Evolutionary conservation across 768 basidiomycete species (phyloP).

Genomic region (Psilocybe sp.): DNA sequence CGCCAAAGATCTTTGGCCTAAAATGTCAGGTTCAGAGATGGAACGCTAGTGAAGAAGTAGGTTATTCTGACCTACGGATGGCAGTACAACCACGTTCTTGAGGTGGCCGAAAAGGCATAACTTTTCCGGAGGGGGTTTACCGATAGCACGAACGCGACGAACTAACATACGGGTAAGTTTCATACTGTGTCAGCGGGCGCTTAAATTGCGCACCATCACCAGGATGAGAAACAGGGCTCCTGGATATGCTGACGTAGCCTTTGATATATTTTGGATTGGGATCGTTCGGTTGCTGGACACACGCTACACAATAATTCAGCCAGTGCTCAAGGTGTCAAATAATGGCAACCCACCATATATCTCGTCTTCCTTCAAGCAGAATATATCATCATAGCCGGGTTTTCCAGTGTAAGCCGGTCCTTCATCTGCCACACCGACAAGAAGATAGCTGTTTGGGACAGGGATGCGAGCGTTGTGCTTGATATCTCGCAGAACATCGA

Average conservation of each 20-base stretch:
- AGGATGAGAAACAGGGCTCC: slow-evolving; percentile 74
- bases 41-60: background rate
- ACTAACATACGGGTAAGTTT: slow-evolving; percentile 34
- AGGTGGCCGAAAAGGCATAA: slow-evolving; percentile 58
- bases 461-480: slow-evolving; percentile 76
- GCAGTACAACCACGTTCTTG: slow-evolving; percentile 71
- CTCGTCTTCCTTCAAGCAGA: slow-evolving; percentile 48
- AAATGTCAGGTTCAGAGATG: no score
- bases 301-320: slow-evolving; percentile 36
- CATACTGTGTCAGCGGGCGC: background rate
- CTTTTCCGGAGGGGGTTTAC: slow-evolving; percentile 56
- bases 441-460: slow-evolving; percentile 61
- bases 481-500: slow-evolving; percentile 65
- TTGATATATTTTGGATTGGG: slow-evolving; percentile 50
- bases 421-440: slow-evolving; percentile 85
- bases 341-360: slow-evolving; percentile 58
- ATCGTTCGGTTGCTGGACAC: slow-evolving; percentile 50
- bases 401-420: slow-evolving; percentile 58
- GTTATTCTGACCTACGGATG: slow-evolving; percentile 46
- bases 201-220: slow-evolving; percentile 56
- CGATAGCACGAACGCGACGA: slow-evolving; percentile 69
- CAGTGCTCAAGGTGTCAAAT: background rate
- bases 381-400: slow-evolving; percentile 49
- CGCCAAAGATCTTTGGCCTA: no score
- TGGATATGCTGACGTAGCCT: slow-evolving; percentile 61